Base-by-base conservation (phyloP, 768 basidiomycete genomes). In the Amanita jacksonii region DNA sequence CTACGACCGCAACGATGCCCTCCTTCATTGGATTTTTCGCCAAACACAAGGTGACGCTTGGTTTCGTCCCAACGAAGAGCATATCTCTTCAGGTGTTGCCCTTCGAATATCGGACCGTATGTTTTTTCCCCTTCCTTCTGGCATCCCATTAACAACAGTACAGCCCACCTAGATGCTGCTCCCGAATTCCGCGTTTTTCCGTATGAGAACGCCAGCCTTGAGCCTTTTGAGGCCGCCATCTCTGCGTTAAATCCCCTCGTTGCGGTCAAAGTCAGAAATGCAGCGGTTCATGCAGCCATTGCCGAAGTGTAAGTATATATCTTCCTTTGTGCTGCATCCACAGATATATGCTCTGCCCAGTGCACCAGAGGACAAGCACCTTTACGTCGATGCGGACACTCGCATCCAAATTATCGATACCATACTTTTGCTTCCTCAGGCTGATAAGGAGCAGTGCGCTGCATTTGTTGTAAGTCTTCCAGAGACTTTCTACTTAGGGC, bases 401-500 rank as follows among this genome's bases (percentile, higher is more conserved):
- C 81, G 86, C 47, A 90, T 92, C 41, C 88, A 90, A 59, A 74
- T 92, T 48, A 57, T 91, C 38, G 85, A 89, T 53, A 81, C 83
- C 18, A 81, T 92, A 68, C 63, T 77, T 46, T 68, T 76, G 55
- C 77, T 92, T 30, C 82, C 85, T 4, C 73, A 78, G 41, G 87
- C 86, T 0, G 84, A 90, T 52, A 83, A 84, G 63, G 86, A 90
- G 48, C 88, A 91, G 52, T 84, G 79, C 38, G 89, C 85, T 63
- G 88, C 89, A 0, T 92, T 92, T 57, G 78, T 89, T 54, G 82
- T 82, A 46, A 49, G 80, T 71, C 3, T n/a, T 43, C 24, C n/a
- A 10, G 8, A 33, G 18, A 22, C 10, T 47, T 38, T 33, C 9
- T n/a, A 44, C 28, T 6, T 23, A 41, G 10, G 1, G 37, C 46